phyloP scores from a whole-genome alignment of 768 basidiomycete genomes.

The Cystobasidium onofrii region DNA sequence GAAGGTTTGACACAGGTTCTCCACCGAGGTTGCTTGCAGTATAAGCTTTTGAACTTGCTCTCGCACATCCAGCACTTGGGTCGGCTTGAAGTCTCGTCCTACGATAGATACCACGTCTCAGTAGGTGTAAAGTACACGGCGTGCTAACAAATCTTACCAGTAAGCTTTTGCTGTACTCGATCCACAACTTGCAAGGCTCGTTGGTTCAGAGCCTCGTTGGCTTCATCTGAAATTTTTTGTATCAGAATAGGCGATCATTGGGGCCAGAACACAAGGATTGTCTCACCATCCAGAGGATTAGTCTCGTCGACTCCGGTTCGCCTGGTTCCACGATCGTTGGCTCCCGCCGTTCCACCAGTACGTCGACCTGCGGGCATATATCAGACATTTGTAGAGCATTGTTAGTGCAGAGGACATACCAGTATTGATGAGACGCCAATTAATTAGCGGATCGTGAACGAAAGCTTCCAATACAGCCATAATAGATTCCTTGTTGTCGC shows the following conservation, averaged over 20 bases:
- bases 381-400: neutral
- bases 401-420: neutral
- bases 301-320: constrained; percentile 59
- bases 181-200: constrained; percentile 84
- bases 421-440: constrained; percentile 45
- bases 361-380: neutral
- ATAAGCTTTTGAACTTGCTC: constrained; percentile 89
- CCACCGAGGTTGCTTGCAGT: constrained; percentile 79
- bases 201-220: constrained; percentile 80
- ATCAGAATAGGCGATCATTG: too few relatives aligned
- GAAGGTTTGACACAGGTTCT: constrained; percentile 84
- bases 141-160: constrained; percentile 47
- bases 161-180: constrained; percentile 89
- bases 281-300: constrained; percentile 81
- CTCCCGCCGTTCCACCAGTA: neutral
- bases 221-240: too few relatives aligned
- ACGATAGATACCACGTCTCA: constrained; percentile 43
- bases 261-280: too few relatives aligned
- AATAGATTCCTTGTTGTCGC: constrained; percentile 95
- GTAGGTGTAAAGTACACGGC: neutral
- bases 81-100: constrained; percentile 88
- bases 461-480: constrained; percentile 99
- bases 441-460: constrained; percentile 95
- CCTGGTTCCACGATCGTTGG: constrained; percentile 10
- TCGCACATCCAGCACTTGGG: constrained; percentile 61